These are phyloP conservation scores for Nemania sp. DNA, from an alignment of 2,329 filamentous ascomycete species.

Conservation along the genomic window DNA sequence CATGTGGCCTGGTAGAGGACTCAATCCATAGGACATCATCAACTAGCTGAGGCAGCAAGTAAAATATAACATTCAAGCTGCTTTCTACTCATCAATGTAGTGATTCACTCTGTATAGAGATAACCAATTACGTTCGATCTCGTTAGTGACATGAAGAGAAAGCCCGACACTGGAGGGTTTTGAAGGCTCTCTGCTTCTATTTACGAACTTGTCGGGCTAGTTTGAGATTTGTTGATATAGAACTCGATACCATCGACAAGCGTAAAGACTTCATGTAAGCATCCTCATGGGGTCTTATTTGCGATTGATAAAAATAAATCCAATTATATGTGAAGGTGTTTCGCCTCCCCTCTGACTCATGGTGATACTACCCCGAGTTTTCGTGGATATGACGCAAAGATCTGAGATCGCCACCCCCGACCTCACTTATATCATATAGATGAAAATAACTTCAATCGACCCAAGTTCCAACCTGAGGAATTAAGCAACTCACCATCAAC, in stretches of 20 bases:
- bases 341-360: conserved; percentile 11
- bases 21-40: conserved; percentile 25
- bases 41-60: background rate
- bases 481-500: background rate
- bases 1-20: conserved; percentile 22
- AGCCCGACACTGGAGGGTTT: background rate
- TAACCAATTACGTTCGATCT: background rate
- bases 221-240: no score
- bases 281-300: no score
- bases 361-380: conserved; percentile 8
- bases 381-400: conserved; percentile 20
- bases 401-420: background rate
- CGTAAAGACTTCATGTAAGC: background rate
- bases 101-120: background rate
- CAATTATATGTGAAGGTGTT: background rate
- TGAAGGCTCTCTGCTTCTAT: no score
- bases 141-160: background rate
- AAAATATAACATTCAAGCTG: background rate
- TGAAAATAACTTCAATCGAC: background rate
- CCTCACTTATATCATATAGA: background rate
- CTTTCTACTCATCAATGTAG: background rate
- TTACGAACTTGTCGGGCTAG: no score
- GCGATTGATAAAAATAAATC: background rate
- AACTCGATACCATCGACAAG: no score
- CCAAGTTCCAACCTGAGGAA: background rate